Evolutionary conservation across 805 yeast species (phyloP), one percentile per base, ranked within the genome.

Genomic region (Zygoascus ofunaensis): DNA sequence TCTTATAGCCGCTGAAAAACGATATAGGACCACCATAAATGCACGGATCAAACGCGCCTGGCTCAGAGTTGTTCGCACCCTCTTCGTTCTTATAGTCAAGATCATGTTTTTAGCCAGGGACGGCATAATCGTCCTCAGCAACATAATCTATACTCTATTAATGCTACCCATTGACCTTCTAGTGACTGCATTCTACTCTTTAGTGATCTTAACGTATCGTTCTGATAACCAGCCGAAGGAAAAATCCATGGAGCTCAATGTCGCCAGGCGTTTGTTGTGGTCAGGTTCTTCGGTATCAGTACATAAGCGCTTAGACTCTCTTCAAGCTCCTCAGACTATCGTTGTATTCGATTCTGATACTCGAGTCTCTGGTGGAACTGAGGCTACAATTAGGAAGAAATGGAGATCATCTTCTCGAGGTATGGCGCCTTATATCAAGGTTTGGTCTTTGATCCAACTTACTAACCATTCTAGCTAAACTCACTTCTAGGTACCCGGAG

Each of bases 201-300:
- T 38, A 4, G 43, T 39, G 15, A 22, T 26, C 1, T 21, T 45
- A 30, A 23, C 35, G 15, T 28, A 37, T 5, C 24, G 18, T 5
- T 7, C 30, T 12, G 30, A 26, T 26, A 26, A 26, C 12, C 30
- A 26, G 12, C 30, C 30, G 7, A 12, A 8, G 30, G 10, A 26
- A 12, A 26, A 26, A 26, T 12, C 30, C 10, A 12, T 26, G 5
- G 55, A 52, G n/a, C 24, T 52, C 26, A 44, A 43, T 22, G 30
- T 45, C 12, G 28, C 47, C 3, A 39, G 56, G 12, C 33, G 43
- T 15, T 41, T 52, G 34, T 52, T 52, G 36, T 51, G 56, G 54
- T 26, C 37, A 7, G 55, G 56, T 1, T 32, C 43, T 18, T 20
- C 33, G 7, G 42, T 52, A 10, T 22, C 40, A 18, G 38, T 45